These are phyloP conservation scores for Trichoderma sp. DNA, from an alignment of 2,329 filamentous ascomycete species.

Conservation along the genomic window DNA sequence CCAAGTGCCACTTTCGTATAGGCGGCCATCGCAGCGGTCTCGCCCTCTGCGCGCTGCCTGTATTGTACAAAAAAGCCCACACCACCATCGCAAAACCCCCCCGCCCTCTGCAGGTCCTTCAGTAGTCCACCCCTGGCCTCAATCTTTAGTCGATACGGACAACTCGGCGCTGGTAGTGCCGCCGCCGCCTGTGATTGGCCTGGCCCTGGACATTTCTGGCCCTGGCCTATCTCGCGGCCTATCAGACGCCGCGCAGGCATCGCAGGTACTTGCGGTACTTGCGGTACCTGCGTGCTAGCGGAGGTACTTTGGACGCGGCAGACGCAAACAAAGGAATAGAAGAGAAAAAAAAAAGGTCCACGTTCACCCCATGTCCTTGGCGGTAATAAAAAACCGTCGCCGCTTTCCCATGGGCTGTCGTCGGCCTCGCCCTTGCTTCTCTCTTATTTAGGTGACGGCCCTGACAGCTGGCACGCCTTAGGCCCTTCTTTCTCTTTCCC, in stretches of 20 bases:
- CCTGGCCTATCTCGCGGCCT: slow-evolving; percentile 1
- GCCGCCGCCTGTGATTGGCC: slow-evolving; percentile 3
- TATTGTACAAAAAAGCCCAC: background rate
- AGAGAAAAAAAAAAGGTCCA: slow-evolving; percentile 19
- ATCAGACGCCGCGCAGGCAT: slow-evolving; percentile 11
- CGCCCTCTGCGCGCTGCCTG: background rate
- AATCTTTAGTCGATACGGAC: slow-evolving; percentile 18
- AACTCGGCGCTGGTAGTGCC: slow-evolving; percentile 20
- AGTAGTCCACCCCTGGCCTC: background rate
- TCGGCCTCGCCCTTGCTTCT: slow-evolving; percentile 27
- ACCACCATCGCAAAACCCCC: slow-evolving; percentile 10
- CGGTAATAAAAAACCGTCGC: slow-evolving; percentile 24
- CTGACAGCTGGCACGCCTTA: slow-evolving; percentile 22
- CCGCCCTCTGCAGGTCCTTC: slow-evolving; percentile 7
- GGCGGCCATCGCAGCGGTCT: background rate
- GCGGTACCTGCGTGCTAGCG: slow-evolving; percentile 1
- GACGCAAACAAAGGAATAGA: background rate
- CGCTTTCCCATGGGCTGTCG: slow-evolving; percentile 25
- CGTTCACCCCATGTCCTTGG: slow-evolving; percentile 18
- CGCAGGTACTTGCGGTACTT: slow-evolving; percentile 5
- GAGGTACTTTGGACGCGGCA: slow-evolving; percentile 17
- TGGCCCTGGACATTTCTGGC: slow-evolving; percentile 8
- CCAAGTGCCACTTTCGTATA: background rate
- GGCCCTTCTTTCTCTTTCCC: slow-evolving; percentile 15
- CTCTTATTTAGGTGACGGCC: slow-evolving; percentile 26